Evolutionary conservation across 2,329 filamentous ascomycete species (phyloP).

Genomic region (Sporothrix sp.): DNA sequence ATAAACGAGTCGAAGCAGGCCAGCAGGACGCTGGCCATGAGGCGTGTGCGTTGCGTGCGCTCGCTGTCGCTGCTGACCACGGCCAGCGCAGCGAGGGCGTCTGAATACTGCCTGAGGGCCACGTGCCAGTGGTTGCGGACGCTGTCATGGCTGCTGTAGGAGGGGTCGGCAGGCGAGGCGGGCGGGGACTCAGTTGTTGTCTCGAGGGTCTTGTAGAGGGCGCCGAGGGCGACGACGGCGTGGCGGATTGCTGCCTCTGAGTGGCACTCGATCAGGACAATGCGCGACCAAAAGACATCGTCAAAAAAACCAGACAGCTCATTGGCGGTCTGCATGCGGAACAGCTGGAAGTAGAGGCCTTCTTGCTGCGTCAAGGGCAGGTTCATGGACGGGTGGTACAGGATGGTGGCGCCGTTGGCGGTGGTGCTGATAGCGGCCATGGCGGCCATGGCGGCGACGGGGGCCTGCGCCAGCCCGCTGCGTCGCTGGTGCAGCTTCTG

Average conservation of each 20-base stretch:
- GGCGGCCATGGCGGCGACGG: constrained; percentile 23
- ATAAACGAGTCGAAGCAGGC: constrained; percentile 61
- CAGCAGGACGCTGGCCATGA: constrained; percentile 57
- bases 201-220: constrained; percentile 57
- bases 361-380: constrained; percentile 44
- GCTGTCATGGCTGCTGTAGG: constrained; percentile 20
- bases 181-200: constrained; percentile 43
- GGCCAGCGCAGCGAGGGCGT: constrained; percentile 43
- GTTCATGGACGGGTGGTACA: constrained; percentile 29
- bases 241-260: constrained; percentile 52
- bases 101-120: constrained; percentile 49
- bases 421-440: not conserved
- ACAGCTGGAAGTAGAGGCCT: constrained; percentile 51
- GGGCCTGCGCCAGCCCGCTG: constrained; percentile 28
- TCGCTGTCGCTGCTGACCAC: constrained; percentile 34
- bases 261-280: constrained; percentile 55
- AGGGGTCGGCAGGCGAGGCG: constrained; percentile 32
- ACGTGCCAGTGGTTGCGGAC: constrained; percentile 47
- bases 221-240: constrained; percentile 55
- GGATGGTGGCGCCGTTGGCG: constrained; percentile 20
- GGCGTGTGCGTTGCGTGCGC: constrained; percentile 33
- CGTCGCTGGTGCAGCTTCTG: constrained; percentile 15
- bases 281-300: constrained; percentile 53
- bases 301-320: constrained; percentile 60
- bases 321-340: constrained; percentile 49